Conservation (phyloP, 2,329 filamentous ascomycete genomes). For the Neoscytalidium dimidiatum region DNA sequence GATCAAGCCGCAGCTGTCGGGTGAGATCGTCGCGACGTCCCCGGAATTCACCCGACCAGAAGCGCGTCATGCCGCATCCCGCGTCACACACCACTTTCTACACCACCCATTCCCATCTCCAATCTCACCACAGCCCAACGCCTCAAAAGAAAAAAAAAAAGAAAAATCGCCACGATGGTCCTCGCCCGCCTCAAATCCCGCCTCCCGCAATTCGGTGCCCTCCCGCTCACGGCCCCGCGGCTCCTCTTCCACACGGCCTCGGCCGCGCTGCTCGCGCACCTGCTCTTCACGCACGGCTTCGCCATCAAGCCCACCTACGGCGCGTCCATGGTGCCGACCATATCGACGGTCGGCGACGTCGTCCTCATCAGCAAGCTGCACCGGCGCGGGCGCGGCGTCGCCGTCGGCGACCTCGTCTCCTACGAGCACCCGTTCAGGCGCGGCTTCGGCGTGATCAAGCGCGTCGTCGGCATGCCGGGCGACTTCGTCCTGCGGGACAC, state of each 20-base stretch:
- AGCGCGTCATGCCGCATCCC: neutral
- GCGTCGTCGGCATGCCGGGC: constrained; percentile 61
- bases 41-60: neutral
- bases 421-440: constrained; percentile 71
- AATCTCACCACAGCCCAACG: neutral
- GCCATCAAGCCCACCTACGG: constrained; percentile 64
- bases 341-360: constrained; percentile 67
- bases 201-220: neutral
- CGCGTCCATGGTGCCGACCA: constrained; percentile 87
- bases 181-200: constrained; percentile 20
- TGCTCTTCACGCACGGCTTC: constrained; percentile 57
- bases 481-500: constrained; percentile 72
- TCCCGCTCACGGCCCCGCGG: neutral
- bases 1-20: neutral
- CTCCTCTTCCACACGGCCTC: constrained; percentile 15
- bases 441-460: constrained; percentile 69
- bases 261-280: constrained; percentile 31
- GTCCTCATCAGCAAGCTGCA: constrained; percentile 69
- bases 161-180: constrained; percentile 24
- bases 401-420: constrained; percentile 81
- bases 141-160: constrained; percentile 25
- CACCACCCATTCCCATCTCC: neutral
- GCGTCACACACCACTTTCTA: constrained; percentile 10
- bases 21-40: neutral
- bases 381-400: constrained; percentile 65